Evolutionary conservation across 345 rosid species (phyloP), one percentile per base, ranked within the genome.

Genomic region (Citrus mangshanensis): DNA sequence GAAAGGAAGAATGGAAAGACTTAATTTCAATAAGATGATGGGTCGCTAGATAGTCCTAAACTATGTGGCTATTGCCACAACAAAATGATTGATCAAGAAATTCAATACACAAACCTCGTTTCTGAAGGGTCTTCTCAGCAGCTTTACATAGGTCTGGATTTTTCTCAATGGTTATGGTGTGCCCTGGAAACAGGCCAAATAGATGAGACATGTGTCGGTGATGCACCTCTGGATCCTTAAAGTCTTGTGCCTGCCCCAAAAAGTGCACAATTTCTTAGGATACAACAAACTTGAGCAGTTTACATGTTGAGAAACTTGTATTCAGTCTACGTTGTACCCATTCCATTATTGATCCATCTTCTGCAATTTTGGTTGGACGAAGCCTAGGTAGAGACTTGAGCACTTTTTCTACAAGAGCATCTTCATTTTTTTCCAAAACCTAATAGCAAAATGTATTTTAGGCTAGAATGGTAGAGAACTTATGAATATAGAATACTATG

Each of bases 271-370:
- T 28, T 4, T 64, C 59, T 80, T 34, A 75, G 65, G 34, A 18
- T 27, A 63, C 30, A 60, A 74, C 16, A 69, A n/a, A 69, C 21
- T 72, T 81, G 67, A 27, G 46, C 19, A 54, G 16, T 34, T 76
- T 14, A 30, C 38, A 67, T 27, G 68, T 76, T 25, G 65, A 35
- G n/a, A 35, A 65, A 27, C 64, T 24, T 34, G 24, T 38, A 18
- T 16, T 55, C 34, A 67, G 25, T 5, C 54, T 38, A 56, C 21
- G 58, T 62, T 82, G 74, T 83, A 89, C 97, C 99, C 99, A 94
- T 89, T 96, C 99, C 98, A 93, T 93, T 54, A 96, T 87, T n/a
- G 98, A 91, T 60, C 98, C 98, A 79, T 94, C 99, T 80, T 83
- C 83, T 8, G 91, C 82, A 80, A 91, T 81, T 87, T 80, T 92